Base-by-base conservation (phyloP, 2,329 filamentous ascomycete genomes). In the Elsinoe arachidis region DNA sequence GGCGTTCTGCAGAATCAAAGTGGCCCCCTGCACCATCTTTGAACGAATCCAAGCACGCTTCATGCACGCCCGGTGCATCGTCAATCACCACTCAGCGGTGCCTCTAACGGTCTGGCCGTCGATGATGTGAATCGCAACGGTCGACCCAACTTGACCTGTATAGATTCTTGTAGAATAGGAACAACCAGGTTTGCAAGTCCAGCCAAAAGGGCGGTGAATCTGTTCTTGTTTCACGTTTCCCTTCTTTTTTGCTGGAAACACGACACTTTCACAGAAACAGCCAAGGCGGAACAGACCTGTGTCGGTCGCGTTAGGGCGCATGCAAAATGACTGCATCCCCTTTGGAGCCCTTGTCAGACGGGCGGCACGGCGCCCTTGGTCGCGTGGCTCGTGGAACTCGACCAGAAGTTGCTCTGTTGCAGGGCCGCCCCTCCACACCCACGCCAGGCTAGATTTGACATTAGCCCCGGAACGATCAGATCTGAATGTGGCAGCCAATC, bases 241-340 rank as follows among this genome's bases (percentile, higher is more conserved):
- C 41, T 44, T 23, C 12, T 26, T 46, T 35, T 51, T 35, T n/a
- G 37, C 26, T 34, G 33, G 26, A 51, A 51, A 53, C 49, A 53
- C 23, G 49, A 53, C 49, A 53, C 26, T 33, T 26, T 15, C 17
- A 38, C 26, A 3, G 17, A 34, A n/a, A 17, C 49, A 19, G 33
- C 33, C 33, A 53, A 37, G 35, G 15, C 35, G 49, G 26, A 14
- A 38, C 30, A 15, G 26, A 15, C 3, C 17, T 53, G n/a, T 38
- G 46, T 51, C 46, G 26, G 33, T 34, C 46, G 46, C 33, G 46
- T 51, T 15, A 15, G 30, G 46, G 46, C 46, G 46, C 17, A 53
- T 39, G 49, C 49, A 53, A 53, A 53, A 53, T 53, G 49, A 53
- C 34, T 53, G 49, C 49, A 53, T 51, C 30, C 46, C 46, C 34